Base-by-base conservation (phyloP, 1,284 basidiomycete species). In the Naganishia albida region DNA sequence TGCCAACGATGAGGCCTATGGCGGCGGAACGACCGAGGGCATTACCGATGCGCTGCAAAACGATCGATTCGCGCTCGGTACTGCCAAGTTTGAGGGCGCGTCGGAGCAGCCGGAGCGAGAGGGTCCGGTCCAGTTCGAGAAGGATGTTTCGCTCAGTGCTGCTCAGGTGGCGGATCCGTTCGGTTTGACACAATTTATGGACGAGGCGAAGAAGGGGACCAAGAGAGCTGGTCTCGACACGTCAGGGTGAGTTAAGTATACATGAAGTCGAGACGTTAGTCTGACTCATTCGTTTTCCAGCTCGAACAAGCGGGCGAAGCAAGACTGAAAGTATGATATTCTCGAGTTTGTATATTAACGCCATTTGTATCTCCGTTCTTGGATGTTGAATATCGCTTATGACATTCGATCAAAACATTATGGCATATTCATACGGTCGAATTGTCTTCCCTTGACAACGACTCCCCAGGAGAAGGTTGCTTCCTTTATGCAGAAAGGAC, bases 81-180 rank as follows among this genome's bases (percentile, higher is more conserved):
- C 91, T 12, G 78, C 78, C 42, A 93, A 92, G 13, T 99, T 99
- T 74, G 90, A 94, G 76, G 78, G 78, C 57, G 76, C 77, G n/a
- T 75, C 76, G 38, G 87, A 89, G 3, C 89, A 91, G 75, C 90
- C 91, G 74, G 82, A 89, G 40, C 82, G 88, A 67, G 88, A 91
- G 70, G 92, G 96, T 0, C 96, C 96, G n/a, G 96, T 99, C 38
- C 93, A 97, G 76, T 99, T 99, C 74, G 96, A 99, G 82, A 97
- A 97, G 82, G 96, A 99, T 74, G 87, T 88, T 0, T 85, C 78
- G 25, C 65, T 80, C 51, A 67, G 69, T 12, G 68, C 77, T 53
- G 76, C 76, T 66, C 62, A 67, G 34, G 63, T 71, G 46, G 65
- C 86, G 7, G 96, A 99, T 83, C 93, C 97, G n/a, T 99, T 99